These are phyloP conservation scores for Mycena vulgaris DNA, from an alignment of 768 basidiomycete species.

Conservation along the genomic window DNA sequence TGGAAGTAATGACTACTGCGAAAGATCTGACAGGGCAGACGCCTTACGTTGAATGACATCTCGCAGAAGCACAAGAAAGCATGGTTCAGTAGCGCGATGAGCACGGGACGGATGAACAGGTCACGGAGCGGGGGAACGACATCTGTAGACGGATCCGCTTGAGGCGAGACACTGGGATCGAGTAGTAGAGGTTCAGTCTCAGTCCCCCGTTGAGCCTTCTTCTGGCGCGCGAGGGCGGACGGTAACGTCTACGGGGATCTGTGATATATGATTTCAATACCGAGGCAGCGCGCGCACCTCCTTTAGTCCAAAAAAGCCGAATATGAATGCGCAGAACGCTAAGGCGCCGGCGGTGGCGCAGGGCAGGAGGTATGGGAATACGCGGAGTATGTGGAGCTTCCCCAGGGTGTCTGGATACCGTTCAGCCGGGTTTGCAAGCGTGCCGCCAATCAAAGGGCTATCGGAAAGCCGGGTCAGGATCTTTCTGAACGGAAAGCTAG, in stretches of 20 bases:
- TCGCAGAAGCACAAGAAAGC: conserved; percentile 30
- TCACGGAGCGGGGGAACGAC: conserved; percentile 25
- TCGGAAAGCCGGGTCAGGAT: background rate
- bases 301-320: conserved; percentile 36
- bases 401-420: conserved; percentile 36
- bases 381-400: conserved; percentile 22
- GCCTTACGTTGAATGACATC: conserved; percentile 29
- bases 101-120: conserved; percentile 26
- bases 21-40: too few relatives aligned
- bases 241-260: conserved; percentile 29
- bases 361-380: conserved; percentile 42
- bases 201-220: conserved; percentile 35
- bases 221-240: conserved; percentile 10
- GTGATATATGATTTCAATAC: background rate
- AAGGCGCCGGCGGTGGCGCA: conserved; percentile 31
- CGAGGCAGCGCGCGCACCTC: conserved; percentile 31
- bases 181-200: conserved; percentile 26
- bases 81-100: conserved; percentile 25
- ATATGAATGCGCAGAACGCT: conserved; percentile 32
- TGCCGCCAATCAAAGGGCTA: conserved; percentile 41
- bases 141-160: background rate
- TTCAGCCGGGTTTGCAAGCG: conserved; percentile 33
- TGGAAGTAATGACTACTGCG: background rate
- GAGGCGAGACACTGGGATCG: background rate
- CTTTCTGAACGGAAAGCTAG: background rate